Base-by-base conservation (phyloP, 2,329 filamentous ascomycete species). In the Colletotrichum sp. region DNA sequence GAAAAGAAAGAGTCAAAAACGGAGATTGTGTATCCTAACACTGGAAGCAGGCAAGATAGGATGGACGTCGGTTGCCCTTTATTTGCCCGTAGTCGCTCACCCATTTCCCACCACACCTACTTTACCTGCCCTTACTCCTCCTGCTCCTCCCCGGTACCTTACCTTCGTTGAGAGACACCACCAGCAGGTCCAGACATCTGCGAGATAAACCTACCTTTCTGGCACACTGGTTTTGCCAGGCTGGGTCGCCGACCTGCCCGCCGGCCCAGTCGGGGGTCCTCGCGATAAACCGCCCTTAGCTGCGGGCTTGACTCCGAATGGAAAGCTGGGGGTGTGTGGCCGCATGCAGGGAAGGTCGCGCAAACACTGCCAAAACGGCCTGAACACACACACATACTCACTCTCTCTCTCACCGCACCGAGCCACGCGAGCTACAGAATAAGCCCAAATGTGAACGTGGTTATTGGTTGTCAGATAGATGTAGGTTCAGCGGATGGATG, bases 131-230 rank as follows among this genome's bases (percentile, higher is more conserved):
- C 68, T 36, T 8, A 69, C 62, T 67, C 27, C 71, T 69, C 57
- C 34, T 62, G n/a, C 22, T 49, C 71, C 55, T 69, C 65, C 57
- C 64, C 39, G 64, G 64, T 63, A 63, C 36, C 68, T 70, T 70
- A 52, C 39, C 52, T 69, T 57, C 66, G 70, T 73, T 76, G 70
- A 73, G 73, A 57, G 65, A 63, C 32, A 62, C 70, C 27, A 36
- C 30, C 29, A 34, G 29, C 59, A 63, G n/a, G 44, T 13, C 44
- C 44, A 34, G 57, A 34, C 63, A 59, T 36, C 68, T 70, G 68
- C 68, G 36, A 69, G 39, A 63, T 70, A 63, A 70, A 69, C 30
- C 27, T 6, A 27, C 49, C 65, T 59, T 7, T 44, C 64, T n/a
- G 7, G 65, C 15, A 30, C 32, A 32, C 25, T 32, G 19, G 65